Evolutionary conservation across 805 yeast species (phyloP), one percentile per base, ranked within the genome.

Genomic region (Ogataea zsoltii): DNA sequence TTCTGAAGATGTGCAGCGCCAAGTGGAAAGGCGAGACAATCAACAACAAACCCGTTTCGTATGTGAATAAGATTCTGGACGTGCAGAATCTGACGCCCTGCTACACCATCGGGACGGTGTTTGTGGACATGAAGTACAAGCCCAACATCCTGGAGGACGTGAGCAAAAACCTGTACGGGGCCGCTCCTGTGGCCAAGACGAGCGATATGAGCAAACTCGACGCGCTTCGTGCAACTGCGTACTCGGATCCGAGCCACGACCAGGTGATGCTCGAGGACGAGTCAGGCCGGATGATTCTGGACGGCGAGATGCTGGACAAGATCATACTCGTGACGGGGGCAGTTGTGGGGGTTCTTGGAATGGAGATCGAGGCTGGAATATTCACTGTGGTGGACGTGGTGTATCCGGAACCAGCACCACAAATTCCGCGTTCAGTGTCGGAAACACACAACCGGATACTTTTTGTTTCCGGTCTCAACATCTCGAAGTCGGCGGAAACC

Each of bases 51-150:
- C 48, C 49, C 7, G 65, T 62, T 1, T 43, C 32, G 53, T 72
- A 57, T 51, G 70, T 62, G 38, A 68, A 63, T 57, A 80, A 72
- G 63, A 77, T 81, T 1, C 66, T 89, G 47, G 95, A 88, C 55
- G 79, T 88, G 7, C 66, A 69, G 10, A 72, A 76, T 26, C 79
- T 82, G 46, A 74, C 77, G 48, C 75, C 85, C 15, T 77, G 88
- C 50, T 94, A 92, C 92, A 82, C 89, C 11, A 74, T 85, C 19
- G 99, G 99, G 2, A 88, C 97, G 0, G 74, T 91, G 0, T 89
- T 85, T 58, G 77, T 88, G 56, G 96, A 91, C 49, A 76, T 88
- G 83, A 82, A 81, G 58, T 80, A 80, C 58, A 94, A 94, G 60
- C 90, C 96, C 4, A 85, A 91, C 62, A 83, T 94, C 41, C 67